Conservation (phyloP, 1,284 basidiomycete species). For the Ganoderma sinense region DNA sequence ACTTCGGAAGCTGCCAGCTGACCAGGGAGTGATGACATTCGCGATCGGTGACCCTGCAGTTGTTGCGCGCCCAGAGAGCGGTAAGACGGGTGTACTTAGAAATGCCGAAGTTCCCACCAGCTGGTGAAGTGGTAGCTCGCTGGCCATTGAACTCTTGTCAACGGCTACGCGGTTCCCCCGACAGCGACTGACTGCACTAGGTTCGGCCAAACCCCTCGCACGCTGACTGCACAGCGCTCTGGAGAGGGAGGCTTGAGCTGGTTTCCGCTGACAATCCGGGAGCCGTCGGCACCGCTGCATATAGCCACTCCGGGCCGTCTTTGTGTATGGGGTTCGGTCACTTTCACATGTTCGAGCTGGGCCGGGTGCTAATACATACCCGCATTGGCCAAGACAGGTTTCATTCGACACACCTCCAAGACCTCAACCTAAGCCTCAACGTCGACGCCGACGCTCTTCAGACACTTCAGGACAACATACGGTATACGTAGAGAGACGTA, state of each 20-base stretch:
- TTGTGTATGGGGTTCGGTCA: background rate
- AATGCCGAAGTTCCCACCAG: background rate
- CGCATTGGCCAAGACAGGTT: background rate
- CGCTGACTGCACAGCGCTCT: no score
- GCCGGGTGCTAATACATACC: background rate
- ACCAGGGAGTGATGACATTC: background rate
- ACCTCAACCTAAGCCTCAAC: background rate
- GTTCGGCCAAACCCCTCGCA: no score
- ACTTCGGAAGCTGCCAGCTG: background rate
- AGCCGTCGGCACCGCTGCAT: background rate
- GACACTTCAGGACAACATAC: background rate
- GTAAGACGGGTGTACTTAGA: background rate
- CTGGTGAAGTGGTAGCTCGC: background rate
- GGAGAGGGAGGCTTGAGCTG: background rate
- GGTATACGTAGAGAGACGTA: no score
- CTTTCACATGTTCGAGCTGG: conserved; percentile 1
- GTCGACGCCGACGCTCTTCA: background rate
- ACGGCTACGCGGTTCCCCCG: background rate
- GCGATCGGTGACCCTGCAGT: background rate
- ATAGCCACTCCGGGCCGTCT: background rate
- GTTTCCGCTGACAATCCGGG: background rate
- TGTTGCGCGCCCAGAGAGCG: background rate
- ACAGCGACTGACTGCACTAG: background rate
- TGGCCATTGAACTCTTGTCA: background rate
- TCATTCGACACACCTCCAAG: background rate